phyloP scores from a whole-genome alignment of 2,329 filamentous ascomycete species.

The Hymenoscyphus fructigenus region DNA sequence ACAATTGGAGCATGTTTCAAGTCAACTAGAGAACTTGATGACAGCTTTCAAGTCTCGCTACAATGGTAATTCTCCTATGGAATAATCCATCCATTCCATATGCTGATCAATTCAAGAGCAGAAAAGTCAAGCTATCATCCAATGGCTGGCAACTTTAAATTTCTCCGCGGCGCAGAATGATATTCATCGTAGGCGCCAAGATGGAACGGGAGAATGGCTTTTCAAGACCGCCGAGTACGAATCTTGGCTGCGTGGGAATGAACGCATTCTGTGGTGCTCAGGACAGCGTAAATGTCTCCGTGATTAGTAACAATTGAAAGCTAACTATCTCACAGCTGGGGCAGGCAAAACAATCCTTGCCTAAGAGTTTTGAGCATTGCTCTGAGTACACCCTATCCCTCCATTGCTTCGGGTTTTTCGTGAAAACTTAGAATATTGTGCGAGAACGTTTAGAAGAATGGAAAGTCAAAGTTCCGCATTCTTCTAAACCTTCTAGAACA shows the following conservation, averaged over 20 bases:
- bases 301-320: not conserved
- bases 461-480: no score
- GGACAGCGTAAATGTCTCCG: constrained; percentile 17
- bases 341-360: not conserved
- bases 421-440: no score
- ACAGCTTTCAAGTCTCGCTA: not conserved
- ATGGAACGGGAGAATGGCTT: constrained; percentile 23
- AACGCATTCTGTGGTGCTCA: constrained; percentile 22
- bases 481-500: no score
- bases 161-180: not conserved
- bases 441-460: no score
- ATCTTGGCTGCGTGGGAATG: constrained; percentile 15
- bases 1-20: not conserved
- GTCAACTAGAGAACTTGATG: not conserved
- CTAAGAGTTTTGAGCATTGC: no score
- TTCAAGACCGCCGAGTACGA: constrained; percentile 19
- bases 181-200: constrained; percentile 32
- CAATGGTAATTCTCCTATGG: no score
- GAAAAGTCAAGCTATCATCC: not conserved
- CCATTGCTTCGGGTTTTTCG: no score
- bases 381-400: no score
- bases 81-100: no score
- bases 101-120: not conserved
- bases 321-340: not conserved
- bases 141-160: not conserved